These are phyloP conservation scores for Kregervanrija pseudodelftensis DNA, from an alignment of 805 yeast species.

Conservation along the genomic window DNA sequence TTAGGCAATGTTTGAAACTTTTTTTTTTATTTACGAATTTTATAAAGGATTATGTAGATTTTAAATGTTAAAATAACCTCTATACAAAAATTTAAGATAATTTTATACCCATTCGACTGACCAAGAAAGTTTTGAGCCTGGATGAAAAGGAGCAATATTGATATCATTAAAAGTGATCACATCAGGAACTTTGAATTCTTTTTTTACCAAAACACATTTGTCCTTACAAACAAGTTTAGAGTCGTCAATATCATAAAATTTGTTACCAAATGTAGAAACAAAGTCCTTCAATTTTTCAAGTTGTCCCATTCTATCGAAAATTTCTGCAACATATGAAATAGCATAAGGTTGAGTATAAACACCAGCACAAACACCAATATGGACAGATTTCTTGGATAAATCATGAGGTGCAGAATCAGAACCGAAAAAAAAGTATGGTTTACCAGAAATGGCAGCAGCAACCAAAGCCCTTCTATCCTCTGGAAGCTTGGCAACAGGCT, in stretches of 20 bases:
- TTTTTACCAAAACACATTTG: conserved; percentile 48
- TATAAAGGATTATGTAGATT: background rate
- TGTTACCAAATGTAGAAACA: conserved; percentile 66
- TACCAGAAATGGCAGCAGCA: conserved; percentile 85
- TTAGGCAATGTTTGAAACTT: conserved; percentile 36
- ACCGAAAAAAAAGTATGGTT: conserved; percentile 91
- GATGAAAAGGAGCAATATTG: conserved; percentile 75
- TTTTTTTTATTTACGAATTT: background rate
- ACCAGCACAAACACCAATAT: conserved; percentile 93
- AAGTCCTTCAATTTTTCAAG: conserved; percentile 65
- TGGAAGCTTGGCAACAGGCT: conserved; percentile 95
- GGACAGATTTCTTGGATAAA: conserved; percentile 64
- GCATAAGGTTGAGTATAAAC: conserved; percentile 87
- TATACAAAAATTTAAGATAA: background rate
- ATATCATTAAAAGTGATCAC: conserved; percentile 36
- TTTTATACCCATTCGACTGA: conserved; percentile 57
- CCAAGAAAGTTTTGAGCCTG: conserved; percentile 73
- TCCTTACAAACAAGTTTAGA: conserved; percentile 38
- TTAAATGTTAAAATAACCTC: background rate
- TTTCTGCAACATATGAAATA: conserved; percentile 76
- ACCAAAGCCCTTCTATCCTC: conserved; percentile 74
- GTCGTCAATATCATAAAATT: conserved; percentile 57
- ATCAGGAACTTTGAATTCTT: conserved; percentile 53
- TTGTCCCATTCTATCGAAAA: conserved; percentile 61
- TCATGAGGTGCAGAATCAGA: conserved; percentile 99